Evolutionary conservation across 2,329 filamentous ascomycete species (phyloP).

Genomic region (Fusarium goolgardi): DNA sequence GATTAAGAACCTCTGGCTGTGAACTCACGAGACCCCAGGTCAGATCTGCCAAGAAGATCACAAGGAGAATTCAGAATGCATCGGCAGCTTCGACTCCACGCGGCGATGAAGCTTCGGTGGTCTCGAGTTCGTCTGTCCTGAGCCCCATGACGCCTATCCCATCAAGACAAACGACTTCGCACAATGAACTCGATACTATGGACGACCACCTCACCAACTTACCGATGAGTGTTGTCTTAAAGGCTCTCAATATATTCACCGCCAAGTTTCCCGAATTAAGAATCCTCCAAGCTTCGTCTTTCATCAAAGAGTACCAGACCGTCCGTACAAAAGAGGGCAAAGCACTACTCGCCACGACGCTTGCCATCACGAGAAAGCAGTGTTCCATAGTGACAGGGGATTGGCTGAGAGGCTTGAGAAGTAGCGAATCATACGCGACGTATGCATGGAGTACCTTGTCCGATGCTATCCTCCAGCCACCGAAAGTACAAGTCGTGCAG

Average conservation of each 20-base stretch:
- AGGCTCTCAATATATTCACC: conserved; percentile 51
- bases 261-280: conserved; percentile 52
- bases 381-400: conserved; percentile 20
- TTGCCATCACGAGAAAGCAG: conserved; percentile 36
- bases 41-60: conserved; percentile 13
- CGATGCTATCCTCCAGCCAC: conserved; percentile 31
- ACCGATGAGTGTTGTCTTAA: conserved; percentile 46
- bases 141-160: neutral
- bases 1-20: conserved; percentile 44
- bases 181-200: conserved; percentile 3
- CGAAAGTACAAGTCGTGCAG: conserved; percentile 51
- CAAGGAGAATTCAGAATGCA: conserved; percentile 8
- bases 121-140: neutral
- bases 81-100: neutral
- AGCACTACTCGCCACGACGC: conserved; percentile 35
- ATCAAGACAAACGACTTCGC: neutral
- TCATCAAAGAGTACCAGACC: conserved; percentile 44
- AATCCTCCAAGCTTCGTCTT: conserved; percentile 50
- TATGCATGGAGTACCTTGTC: conserved; percentile 32
- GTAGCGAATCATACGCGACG: conserved; percentile 23
- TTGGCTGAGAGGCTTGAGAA: conserved; percentile 22
- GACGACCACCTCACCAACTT: conserved; percentile 46
- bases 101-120: neutral
- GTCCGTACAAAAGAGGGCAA: conserved; percentile 44
- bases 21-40: conserved; percentile 38